Evolutionary conservation across 805 yeast genomes (phyloP).

Genomic region (Candida orba): DNA sequence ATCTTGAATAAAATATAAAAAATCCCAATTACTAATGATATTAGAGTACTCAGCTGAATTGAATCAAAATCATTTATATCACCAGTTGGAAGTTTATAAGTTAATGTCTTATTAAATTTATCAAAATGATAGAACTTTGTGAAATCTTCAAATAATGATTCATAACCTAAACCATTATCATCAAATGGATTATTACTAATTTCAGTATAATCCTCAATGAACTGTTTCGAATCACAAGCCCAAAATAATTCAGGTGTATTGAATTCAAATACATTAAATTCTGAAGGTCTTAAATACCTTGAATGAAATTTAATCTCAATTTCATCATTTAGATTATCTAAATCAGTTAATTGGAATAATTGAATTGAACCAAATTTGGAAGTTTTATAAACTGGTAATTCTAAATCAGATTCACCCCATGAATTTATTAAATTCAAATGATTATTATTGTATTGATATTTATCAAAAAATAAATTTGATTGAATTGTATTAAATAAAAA

Average conservation of each 20-base stretch:
- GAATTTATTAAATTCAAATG: constrained; percentile 28
- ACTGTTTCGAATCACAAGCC: constrained; percentile 37
- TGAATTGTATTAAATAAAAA: constrained; percentile 39
- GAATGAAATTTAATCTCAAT: constrained; percentile 42
- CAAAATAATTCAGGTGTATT: constrained; percentile 39
- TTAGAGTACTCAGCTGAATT: constrained; percentile 31
- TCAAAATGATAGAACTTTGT: constrained; percentile 34
- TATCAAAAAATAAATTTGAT: constrained; percentile 42
- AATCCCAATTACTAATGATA: constrained; percentile 28
- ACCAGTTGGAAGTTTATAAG: constrained; percentile 37
- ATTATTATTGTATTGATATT: constrained; percentile 40
- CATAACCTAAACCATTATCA: constrained; percentile 34
- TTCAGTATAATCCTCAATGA: constrained; percentile 19
- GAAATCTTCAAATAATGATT: constrained; percentile 37
- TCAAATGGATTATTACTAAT: constrained; percentile 32
- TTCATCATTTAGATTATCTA: constrained; percentile 11
- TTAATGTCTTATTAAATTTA: constrained; percentile 5
- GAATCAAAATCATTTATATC: constrained; percentile 23
- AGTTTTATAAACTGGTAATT: constrained; percentile 44
- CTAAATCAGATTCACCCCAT: constrained; percentile 53
- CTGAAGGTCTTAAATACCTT: constrained; percentile 39
- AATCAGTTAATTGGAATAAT: constrained; percentile 27
- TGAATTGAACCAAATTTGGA: constrained; percentile 40
- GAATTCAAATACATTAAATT: constrained; percentile 13
- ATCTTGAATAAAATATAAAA: constrained; percentile 26